Evolutionary conservation across 2,329 filamentous ascomycete genomes (phyloP), one percentile per base, ranked within the genome.

Genomic region (Rutstroemia sp.): DNA sequence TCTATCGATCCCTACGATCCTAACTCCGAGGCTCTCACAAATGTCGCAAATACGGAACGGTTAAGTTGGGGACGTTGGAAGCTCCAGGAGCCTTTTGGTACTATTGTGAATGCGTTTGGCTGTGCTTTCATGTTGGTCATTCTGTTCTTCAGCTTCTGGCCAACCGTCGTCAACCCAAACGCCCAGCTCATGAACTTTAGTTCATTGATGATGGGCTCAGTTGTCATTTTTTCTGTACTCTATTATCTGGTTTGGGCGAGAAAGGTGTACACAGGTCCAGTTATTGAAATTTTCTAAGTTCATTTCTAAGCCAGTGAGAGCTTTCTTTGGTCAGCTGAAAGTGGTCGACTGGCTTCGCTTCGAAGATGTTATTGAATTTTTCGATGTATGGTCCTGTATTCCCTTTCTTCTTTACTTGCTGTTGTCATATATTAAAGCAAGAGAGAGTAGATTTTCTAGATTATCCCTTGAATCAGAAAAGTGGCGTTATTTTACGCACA

Each of bases 1-100:
- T 21, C 12, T 52, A 58, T 58, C 21, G 14, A 19, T 34, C 51
- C 56, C 17, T 58, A 50, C 47, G 25, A n/a, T 5, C 19, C 27
- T 23, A 34, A 30, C 10, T 34, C 23, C 14, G 53, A 42, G 27
- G 38, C 17, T 2, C 40, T 51, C 23, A 50, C 51, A 25, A 54
- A 58, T 36, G 40, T 30, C 14, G 21, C 44, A 12, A 53, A 48
- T 10, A 40, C 42, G 39, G 25, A 51, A 38, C 23, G 23, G 3
- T 36, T 58, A 21, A 45, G n/a, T 12, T 58, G 56, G 56, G 51
- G 56, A 45, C 49, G 51, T 14, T 58, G 56, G 56, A 44, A 40
- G 30, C 51, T 55, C 16, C 12, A 38, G 0, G 50, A 45, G 14
- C 38, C 42, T 3, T 49, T 56, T n/a, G 57, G 57, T 34, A 52